A percentile compares a stretch with the other conserved stretches of the same genome.
Evolutionary conservation across 495 filamentous ascomycete species (phyloP).

Genomic region (Stereocaulon alpinum): DNA sequence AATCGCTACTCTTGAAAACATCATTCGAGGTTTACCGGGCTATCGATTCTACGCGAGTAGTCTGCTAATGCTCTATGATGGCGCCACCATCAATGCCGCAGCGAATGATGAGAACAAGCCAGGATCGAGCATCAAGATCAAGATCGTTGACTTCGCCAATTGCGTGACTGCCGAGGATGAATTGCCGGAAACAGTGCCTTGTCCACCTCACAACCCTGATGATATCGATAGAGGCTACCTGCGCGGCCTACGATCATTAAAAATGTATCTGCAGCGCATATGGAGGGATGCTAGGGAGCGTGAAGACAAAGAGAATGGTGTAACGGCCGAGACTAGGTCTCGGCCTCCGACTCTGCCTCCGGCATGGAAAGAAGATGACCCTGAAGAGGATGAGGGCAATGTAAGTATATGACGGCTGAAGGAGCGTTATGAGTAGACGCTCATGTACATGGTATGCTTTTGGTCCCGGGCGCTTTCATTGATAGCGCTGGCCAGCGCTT

Average conservation of each 20-base stretch:
- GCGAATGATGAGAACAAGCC: slow-evolving; percentile 29
- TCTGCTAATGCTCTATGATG: slow-evolving; percentile 89
- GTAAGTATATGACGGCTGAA: slow-evolving; percentile 35
- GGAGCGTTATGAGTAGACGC: not conserved
- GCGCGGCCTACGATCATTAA: slow-evolving; percentile 67
- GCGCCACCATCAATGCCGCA: slow-evolving; percentile 35
- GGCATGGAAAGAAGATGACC: slow-evolving; percentile 17
- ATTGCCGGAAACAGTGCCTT: slow-evolving; percentile 49
- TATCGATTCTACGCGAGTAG: slow-evolving; percentile 96
- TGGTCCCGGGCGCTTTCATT: slow-evolving; percentile 29
- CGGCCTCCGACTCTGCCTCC: slow-evolving; percentile 8
- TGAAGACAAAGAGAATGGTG: slow-evolving; percentile 37
- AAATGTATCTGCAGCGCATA: slow-evolving; percentile 79
- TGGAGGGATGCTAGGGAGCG: slow-evolving; percentile 53
- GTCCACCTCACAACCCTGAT: slow-evolving; percentile 69
- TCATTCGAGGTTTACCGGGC: slow-evolving; percentile 65
- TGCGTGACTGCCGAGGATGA: slow-evolving; percentile 82
- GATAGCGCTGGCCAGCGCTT: not conserved
- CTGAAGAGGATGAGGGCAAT: slow-evolving; percentile 18
- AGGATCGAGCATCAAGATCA: slow-evolving; percentile 62
- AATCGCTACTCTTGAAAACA: slow-evolving; percentile 66
- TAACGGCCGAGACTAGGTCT: slow-evolving; percentile 21
- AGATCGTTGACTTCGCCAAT: slow-evolving; percentile 98
- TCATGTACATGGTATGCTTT: not conserved
- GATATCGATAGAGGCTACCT: slow-evolving; percentile 85